phyloP scores from a whole-genome alignment of 306 rosid genomes.

The Cucumis sativus region Cucumber_9930_V3 NC_026660.2:7888001-7888500 shows the following conservation, averaged over 20 bases:
- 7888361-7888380: constrained; percentile 3
- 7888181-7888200: background rate
- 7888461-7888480: background rate
- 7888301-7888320: background rate
- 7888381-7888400: no score
- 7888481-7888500: background rate
- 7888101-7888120: no score
- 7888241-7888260: no score
- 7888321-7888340: background rate
- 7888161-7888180: background rate
- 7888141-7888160: no score
- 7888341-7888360: background rate
- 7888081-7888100: no score
- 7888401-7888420: background rate
- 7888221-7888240: background rate
- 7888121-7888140: no score
- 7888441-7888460: constrained; percentile 3
- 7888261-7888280: no score
- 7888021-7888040: no score
- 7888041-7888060: no score
- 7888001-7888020: no score
- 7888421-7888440: background rate
- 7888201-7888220: background rate
- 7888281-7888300: background rate
- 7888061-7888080: no score